A percentile compares a stretch with the other conserved stretches of the same genome.
Evolutionary conservation across 108 stramenopile genomes (phyloP).

Genomic region (Bacterosira constricta): DNA sequence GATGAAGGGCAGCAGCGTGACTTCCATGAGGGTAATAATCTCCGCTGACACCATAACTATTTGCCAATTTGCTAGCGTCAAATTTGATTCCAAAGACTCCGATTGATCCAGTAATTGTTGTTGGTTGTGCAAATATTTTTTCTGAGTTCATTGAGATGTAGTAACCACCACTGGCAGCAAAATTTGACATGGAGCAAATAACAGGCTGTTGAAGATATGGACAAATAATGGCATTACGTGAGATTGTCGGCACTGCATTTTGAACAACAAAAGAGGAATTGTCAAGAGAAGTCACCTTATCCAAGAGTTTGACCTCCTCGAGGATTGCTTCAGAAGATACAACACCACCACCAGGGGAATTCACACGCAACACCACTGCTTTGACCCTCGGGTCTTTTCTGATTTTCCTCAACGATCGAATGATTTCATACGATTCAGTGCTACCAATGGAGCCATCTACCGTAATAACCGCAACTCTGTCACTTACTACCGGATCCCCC

Average conservation of each 20-base stretch:
- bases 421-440: constrained; percentile 47
- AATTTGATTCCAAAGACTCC: constrained; percentile 77
- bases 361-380: constrained; percentile 66
- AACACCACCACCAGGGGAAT: constrained; percentile 74
- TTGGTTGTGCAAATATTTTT: constrained; percentile 71
- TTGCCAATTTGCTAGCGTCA: constrained; percentile 65
- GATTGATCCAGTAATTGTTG: constrained; percentile 80
- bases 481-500: neutral
- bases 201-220: constrained; percentile 27
- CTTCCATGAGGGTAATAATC: constrained; percentile 59
- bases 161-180: constrained; percentile 82
- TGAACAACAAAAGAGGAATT: neutral
- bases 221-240: neutral
- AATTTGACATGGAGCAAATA: constrained; percentile 76
- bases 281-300: constrained; percentile 35
- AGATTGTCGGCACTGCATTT: too few relatives aligned
- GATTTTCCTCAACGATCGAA: constrained; percentile 57
- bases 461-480: constrained; percentile 69
- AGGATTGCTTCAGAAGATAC: constrained; percentile 75
- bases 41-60: constrained; percentile 62
- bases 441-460: constrained; percentile 64
- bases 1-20: constrained; percentile 54
- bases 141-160: constrained; percentile 68
- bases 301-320: constrained; percentile 61
- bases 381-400: constrained; percentile 59